Conservation (phyloP, 148 eudicot genomes). For the Tetragonia tetragonoides region DNA sequence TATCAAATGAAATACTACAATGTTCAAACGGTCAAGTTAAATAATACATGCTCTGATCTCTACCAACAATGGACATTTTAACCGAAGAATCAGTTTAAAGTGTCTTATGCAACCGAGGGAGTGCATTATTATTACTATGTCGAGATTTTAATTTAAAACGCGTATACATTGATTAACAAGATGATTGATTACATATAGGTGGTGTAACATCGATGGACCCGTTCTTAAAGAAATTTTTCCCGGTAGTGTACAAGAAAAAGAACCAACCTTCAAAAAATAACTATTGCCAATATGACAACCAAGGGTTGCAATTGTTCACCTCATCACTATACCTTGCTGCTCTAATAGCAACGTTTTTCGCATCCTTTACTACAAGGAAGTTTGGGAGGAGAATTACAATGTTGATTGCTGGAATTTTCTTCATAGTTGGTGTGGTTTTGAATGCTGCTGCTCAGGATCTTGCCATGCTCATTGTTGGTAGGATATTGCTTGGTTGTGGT, state of each 20-base stretch:
- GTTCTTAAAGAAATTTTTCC: conserved; percentile 77
- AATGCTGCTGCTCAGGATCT: conserved; percentile 76
- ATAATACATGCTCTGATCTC: too few species aligned
- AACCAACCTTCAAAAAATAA: conserved; percentile 30
- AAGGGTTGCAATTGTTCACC: conserved; percentile 79
- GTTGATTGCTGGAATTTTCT: conserved; percentile 81
- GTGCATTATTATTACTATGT: too few species aligned
- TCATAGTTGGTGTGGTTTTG: conserved; percentile 60
- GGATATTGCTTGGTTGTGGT: conserved; percentile 89
- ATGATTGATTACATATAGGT: conserved; percentile 34
- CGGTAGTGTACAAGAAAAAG: conserved; percentile 51
- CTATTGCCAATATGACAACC: conserved; percentile 88
- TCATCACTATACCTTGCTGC: conserved; percentile 86
- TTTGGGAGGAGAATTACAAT: conserved; percentile 68
- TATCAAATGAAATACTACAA: too few species aligned
- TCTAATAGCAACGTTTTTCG: conserved; percentile 72
- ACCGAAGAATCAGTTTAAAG: too few species aligned
- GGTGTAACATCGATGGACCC: conserved; percentile 80
- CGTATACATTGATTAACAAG: too few species aligned
- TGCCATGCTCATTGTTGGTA: conserved; percentile 82
- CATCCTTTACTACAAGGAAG: conserved; percentile 71
- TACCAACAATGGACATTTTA: too few species aligned
- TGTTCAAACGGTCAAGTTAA: too few species aligned
- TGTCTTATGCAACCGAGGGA: too few species aligned
- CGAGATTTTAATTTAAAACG: too few species aligned